Percentiles rank a stretch among this genome's conserved stretches.
Evolutionary conservation across 148 eudicot species (phyloP).

Genomic region (Diospyros kaki): DNA sequence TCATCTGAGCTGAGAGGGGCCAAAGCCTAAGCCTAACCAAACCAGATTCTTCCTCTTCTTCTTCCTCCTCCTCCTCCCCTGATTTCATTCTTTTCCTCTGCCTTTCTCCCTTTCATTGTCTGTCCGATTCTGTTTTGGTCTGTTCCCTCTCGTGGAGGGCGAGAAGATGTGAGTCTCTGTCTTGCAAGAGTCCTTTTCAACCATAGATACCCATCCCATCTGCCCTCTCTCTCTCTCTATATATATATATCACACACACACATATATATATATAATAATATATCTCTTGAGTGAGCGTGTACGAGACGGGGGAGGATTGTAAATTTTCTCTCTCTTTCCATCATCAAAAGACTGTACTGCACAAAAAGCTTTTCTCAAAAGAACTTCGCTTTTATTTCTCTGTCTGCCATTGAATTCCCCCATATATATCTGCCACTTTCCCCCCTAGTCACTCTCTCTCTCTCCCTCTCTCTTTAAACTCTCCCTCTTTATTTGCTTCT

Average conservation of each 20-base stretch:
- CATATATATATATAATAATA: too few species aligned
- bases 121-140: slow-evolving; percentile 26
- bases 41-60: too few species aligned
- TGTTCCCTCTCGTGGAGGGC: slow-evolving; percentile 21
- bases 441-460: slow-evolving; percentile 9
- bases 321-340: slow-evolving; percentile 13
- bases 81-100: slow-evolving; percentile 11
- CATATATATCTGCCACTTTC: slow-evolving; percentile 32
- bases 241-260: too few species aligned
- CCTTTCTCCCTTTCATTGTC: slow-evolving; percentile 14
- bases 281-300: too few species aligned
- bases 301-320: not conserved
- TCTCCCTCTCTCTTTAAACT: not conserved
- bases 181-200: not conserved
- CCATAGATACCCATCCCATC: not conserved
- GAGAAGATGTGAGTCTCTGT: slow-evolving; percentile 1
- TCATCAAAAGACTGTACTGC: slow-evolving; percentile 27
- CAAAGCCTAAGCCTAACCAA: too few species aligned
- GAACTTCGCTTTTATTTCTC: slow-evolving; percentile 44
- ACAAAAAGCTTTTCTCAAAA: slow-evolving; percentile 26
- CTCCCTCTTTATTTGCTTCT: slow-evolving; percentile 10
- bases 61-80: not conserved
- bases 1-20: too few species aligned
- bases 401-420: slow-evolving; percentile 67
- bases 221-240: slow-evolving; percentile 10